Base-by-base conservation (phyloP, 176 grass and related monocot species). In the Zoysia pacifica region DNA sequence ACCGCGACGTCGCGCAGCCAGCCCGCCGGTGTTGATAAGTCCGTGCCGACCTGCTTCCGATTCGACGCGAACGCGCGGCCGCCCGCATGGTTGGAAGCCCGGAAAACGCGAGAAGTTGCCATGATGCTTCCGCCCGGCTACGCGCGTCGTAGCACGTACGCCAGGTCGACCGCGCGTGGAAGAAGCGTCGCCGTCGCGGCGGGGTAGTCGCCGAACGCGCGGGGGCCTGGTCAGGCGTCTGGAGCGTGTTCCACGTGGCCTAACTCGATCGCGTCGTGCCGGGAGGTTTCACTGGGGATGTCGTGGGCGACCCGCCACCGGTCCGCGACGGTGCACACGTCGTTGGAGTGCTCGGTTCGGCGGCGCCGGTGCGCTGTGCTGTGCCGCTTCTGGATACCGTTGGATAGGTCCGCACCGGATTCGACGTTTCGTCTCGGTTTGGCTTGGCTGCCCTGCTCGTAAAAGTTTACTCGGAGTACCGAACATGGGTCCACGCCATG, bases 251-350 rank as follows among this genome's bases (percentile, higher is more conserved):
- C 75, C 70, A 79, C 81, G 39, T 76, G 86, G 76, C 64, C 50
- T 3, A 5, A 3, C 12, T 36, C 86, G 16, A 35, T 28, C 40
- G 60, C 63, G 84, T 75, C n/a, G 44, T 1, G 76, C 60, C 36
- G 28, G 16, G 61, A 5, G 52, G 20, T 66, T 40, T n/a, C 60
- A 35, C 11, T 50, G 62, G 2, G 3, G 62, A 4, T 58, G 47
- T 77, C 79, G 85, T 80, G 78, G 54, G 84, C 20, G 83, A 85
- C 83, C 78, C 64, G 71, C 40, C 52, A 69, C 62, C 70, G 63
- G 64, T 75, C 78, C 1, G 45, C 71, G 72, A 53, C 55, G 65
- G 84, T 46, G 79, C 85, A 48, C 85, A 51, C 74, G 86, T 78
- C 74, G 36, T 14, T 20, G 50, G 20, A 38, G 48, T 48, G 28